A percentile compares a stretch with the other conserved stretches of the same genome.
These are phyloP conservation scores for Phytopythium ostracodes DNA, from an alignment of 352 stramenopile genomes.

Conservation along the genomic window DNA sequence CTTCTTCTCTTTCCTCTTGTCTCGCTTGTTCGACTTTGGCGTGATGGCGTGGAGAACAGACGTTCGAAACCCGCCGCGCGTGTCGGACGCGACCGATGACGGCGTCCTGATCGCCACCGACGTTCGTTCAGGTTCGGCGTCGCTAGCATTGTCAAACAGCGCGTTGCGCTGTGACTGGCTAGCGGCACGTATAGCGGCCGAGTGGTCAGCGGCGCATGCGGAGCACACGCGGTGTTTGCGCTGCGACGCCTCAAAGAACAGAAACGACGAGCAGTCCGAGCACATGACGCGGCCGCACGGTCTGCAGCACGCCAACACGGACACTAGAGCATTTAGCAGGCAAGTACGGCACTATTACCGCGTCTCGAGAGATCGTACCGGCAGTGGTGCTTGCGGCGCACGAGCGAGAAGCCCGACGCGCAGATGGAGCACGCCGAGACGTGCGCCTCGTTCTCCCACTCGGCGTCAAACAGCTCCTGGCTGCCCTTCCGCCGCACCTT, in stretches of 20 bases:
- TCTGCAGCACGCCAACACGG: constrained; percentile 6
- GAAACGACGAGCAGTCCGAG: constrained; percentile 66
- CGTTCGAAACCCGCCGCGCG: constrained; percentile 3
- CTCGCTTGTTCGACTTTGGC: constrained; percentile 4
- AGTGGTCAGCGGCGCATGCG: constrained; percentile 28
- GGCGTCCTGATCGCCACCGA: constrained; percentile 7
- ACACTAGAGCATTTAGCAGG: background rate
- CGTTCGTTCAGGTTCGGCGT: constrained; percentile 6
- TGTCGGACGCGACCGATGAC: constrained; percentile 7
- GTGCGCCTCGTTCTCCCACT: constrained; percentile 50
- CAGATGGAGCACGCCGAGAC: constrained; percentile 53
- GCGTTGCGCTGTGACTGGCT: constrained; percentile 1
- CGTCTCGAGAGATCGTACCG: constrained; percentile 23
- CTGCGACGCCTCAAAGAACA: constrained; percentile 52
- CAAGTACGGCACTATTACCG: no score
- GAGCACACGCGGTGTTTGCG: constrained; percentile 67
- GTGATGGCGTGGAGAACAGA: constrained; percentile 12
- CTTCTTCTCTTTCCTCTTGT: constrained; percentile 14
- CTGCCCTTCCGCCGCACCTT: constrained; percentile 43
- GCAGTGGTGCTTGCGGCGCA: constrained; percentile 76
- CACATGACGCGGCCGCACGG: constrained; percentile 71
- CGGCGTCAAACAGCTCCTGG: constrained; percentile 57
- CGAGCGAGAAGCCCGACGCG: constrained; percentile 50
- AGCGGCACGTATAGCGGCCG: constrained; percentile 10
- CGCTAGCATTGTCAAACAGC: constrained; percentile 6